Conservation (phyloP, 2,329 filamentous ascomycete genomes). For the Pestalotiopsis sp. region DNA sequence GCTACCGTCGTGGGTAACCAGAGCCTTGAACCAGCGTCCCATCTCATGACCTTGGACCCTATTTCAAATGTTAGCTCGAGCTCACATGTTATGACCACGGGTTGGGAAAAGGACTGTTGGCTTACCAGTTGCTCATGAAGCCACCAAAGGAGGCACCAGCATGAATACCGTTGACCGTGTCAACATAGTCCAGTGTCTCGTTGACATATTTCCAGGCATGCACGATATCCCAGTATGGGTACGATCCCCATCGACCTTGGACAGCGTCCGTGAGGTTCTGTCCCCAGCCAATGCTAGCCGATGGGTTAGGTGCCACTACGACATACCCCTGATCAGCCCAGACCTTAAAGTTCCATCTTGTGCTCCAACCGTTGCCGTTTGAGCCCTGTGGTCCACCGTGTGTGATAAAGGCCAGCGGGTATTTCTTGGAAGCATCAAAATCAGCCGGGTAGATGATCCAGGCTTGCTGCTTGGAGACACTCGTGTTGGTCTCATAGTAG, state of each 20-base stretch:
- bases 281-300: slow-evolving; percentile 55
- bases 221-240: slow-evolving; percentile 58
- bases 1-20: slow-evolving; percentile 56
- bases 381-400: slow-evolving; percentile 57
- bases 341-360: slow-evolving; percentile 55
- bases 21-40: slow-evolving; percentile 57
- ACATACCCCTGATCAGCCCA: slow-evolving; percentile 61
- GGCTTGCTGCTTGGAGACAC: slow-evolving; percentile 32
- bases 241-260: slow-evolving; percentile 50
- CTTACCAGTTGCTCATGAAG: slow-evolving; percentile 55
- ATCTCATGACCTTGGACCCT: slow-evolving; percentile 57
- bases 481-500: slow-evolving; percentile 36
- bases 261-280: slow-evolving; percentile 56
- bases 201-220: slow-evolving; percentile 55
- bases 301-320: slow-evolving; percentile 56
- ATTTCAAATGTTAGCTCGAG: slow-evolving; percentile 16
- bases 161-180: slow-evolving; percentile 51
- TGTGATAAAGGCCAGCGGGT: slow-evolving; percentile 55
- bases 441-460: slow-evolving; percentile 35
- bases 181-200: slow-evolving; percentile 51
- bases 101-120: not conserved
- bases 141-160: slow-evolving; percentile 57
- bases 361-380: slow-evolving; percentile 54
- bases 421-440: slow-evolving; percentile 42
- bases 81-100: not conserved